Base-by-base conservation (phyloP, 2,329 filamentous ascomycete species). In the Penicillium brevicompactum region DNA sequence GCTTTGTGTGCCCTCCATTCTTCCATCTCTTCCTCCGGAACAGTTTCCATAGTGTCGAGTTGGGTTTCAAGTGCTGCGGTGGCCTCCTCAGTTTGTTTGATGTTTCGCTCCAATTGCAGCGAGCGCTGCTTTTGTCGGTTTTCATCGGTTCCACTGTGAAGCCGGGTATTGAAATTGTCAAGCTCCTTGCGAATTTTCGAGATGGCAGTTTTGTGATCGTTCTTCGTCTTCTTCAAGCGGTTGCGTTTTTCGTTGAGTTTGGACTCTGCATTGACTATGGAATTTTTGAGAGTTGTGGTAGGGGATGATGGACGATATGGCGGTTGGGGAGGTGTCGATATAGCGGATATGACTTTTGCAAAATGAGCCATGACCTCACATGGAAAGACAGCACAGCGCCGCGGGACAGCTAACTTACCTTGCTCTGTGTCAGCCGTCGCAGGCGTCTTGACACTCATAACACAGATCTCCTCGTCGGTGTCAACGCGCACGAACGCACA, bases 211-310 rank as follows among this genome's bases (percentile, higher is more conserved):
- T 85, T 84, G 69, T 87, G 85, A 50, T 87, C 84, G 63, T 83
- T 84, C 62, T 83, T 84, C 54, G 78, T 80, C 64, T 83, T 83
- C 69, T 83, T 85, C 50, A 84, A 71, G 43, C 82, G 82, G 61
- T 82, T 80, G 48, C 83, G 82, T 53, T 80, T 80, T 58, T 87
- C 85, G 57, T 81, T 81, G 24, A 87, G 72, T 64, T 85, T 85
- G 49, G 79, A 76, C 66, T 87, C 84, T 38, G 83, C 83, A 38
- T 84, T 83, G 58, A 81, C 76, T 51, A 88, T 86, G 7, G 85
- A 87, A 56, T 87, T 86, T 68, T 82, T 86, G 48, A 88, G 74
- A 1, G 85, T 87, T 14, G 85, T 87, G 13, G 81, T 83, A 14
- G 85, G 85, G 22, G 85, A 87, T 38, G 84, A 84, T 44, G 85